These are phyloP conservation scores for Selaginella tamariscina DNA, from an alignment of 75 land plant genomes.

Conservation along the genomic window DNA sequence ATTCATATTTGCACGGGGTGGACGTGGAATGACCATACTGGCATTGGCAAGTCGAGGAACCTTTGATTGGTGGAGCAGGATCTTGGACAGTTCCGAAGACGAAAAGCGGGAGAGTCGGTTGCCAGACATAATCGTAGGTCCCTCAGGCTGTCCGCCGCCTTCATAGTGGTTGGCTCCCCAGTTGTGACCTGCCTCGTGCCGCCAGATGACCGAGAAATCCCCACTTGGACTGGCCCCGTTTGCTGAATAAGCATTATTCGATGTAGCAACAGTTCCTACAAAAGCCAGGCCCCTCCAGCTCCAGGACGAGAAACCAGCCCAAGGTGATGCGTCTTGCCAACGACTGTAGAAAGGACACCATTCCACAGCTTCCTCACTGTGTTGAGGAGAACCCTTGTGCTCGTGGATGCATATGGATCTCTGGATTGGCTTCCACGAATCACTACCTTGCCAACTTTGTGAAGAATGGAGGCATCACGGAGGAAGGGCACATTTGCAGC, in stretches of 20 bases:
- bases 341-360: not conserved
- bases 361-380: constrained; percentile 1
- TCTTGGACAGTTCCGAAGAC: not conserved
- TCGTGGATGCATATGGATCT: not conserved
- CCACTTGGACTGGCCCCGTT: not conserved
- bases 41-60: not conserved
- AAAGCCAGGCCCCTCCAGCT: not conserved
- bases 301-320: not conserved
- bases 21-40: not conserved
- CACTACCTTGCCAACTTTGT: constrained; percentile 1
- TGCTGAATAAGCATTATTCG: not conserved
- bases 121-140: not conserved
- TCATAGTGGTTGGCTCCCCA: not conserved
- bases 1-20: not conserved
- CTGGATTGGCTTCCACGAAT: not conserved
- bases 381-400: not conserved
- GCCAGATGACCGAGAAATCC: not conserved
- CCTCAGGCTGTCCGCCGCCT: not conserved
- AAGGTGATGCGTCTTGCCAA: not conserved
- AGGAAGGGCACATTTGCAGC: constrained; percentile 1
- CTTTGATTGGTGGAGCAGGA: not conserved
- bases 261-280: not conserved
- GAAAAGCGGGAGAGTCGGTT: constrained; percentile 1
- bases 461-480: not conserved
- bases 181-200: not conserved